A percentile compares a stretch with the other conserved stretches of the same genome.
These are phyloP conservation scores for Saccharomyces paradoxus DNA, from an alignment of 805 yeast species.

Conservation along the genomic window DNA sequence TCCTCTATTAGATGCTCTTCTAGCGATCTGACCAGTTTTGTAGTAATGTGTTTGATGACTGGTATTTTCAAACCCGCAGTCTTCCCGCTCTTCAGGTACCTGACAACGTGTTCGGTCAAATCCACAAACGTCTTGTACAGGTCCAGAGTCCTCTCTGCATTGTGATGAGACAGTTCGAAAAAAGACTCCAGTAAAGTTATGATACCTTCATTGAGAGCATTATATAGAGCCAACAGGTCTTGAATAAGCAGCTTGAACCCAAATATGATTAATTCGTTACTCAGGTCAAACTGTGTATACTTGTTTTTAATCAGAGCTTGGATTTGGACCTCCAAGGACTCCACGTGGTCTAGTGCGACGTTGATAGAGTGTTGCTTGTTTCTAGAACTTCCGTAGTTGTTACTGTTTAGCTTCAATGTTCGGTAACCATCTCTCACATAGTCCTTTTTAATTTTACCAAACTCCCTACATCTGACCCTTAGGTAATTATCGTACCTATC, in stretches of 20 bases:
- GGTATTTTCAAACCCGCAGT: constrained; percentile 89
- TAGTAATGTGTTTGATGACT: constrained; percentile 93
- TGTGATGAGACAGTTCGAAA: constrained; percentile 80
- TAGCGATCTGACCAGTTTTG: constrained; percentile 76
- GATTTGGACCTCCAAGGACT: constrained; percentile 76
- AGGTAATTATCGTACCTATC: constrained; percentile 67
- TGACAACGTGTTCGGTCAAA: constrained; percentile 80
- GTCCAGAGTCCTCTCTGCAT: constrained; percentile 79
- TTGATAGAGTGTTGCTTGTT: constrained; percentile 58
- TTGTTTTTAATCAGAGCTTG: constrained; percentile 65
- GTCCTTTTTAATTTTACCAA: constrained; percentile 54
- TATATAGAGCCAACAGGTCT: constrained; percentile 79
- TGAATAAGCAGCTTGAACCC: constrained; percentile 85
- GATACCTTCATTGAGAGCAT: constrained; percentile 90
- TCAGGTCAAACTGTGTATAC: constrained; percentile 70
- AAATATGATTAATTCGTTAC: constrained; percentile 74
- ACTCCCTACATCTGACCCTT: constrained; percentile 60
- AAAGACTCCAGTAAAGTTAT: constrained; percentile 88
- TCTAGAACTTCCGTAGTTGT: constrained; percentile 31
- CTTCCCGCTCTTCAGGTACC: constrained; percentile 81
- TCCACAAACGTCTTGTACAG: constrained; percentile 80
- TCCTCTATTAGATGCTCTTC: constrained; percentile 87
- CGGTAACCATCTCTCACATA: constrained; percentile 65
- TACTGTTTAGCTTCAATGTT: constrained; percentile 44
- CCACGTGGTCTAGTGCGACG: constrained; percentile 73